Conservation (phyloP, 129 eudicot genomes). For the Glebionis coronaria region DNA sequence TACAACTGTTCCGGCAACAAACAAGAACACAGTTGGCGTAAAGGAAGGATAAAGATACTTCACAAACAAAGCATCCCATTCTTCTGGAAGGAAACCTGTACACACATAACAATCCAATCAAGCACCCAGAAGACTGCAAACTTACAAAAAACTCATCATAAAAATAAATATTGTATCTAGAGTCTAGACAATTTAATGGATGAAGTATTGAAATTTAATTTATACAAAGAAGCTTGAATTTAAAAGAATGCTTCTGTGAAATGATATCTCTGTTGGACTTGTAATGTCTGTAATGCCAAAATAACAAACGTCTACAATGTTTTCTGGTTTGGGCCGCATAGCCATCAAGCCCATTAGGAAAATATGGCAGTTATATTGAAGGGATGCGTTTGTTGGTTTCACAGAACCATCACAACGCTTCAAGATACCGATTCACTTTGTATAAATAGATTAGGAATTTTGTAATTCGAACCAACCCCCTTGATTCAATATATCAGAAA, state of each 20-base stretch:
- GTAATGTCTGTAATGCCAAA: no score
- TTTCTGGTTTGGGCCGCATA: no score
- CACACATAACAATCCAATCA: slow-evolving; percentile 4
- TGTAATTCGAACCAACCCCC: no score
- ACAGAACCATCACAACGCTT: no score
- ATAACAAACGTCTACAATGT: no score
- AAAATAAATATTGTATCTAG: neutral
- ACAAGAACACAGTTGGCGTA: slow-evolving; percentile 88
- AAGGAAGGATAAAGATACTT: slow-evolving; percentile 86
- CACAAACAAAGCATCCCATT: slow-evolving; percentile 78
- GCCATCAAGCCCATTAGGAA: no score
- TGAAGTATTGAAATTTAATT: neutral
- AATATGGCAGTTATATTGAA: no score
- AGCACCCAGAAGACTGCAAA: neutral
- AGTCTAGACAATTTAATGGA: neutral
- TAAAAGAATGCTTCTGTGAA: neutral
- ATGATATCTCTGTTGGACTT: no score
- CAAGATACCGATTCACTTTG: no score
- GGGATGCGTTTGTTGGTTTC: no score
- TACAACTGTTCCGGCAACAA: slow-evolving; percentile 79
- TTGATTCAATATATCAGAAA: no score
- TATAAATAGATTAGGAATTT: no score
- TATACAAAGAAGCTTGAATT: neutral
- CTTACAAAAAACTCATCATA: neutral
- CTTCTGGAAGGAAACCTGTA: slow-evolving; percentile 86